Percentiles rank a stretch among this genome's conserved stretches.
Conservation (phyloP, 192 early-diverging fungal genomes). For the Backusella morwellensis region DNA sequence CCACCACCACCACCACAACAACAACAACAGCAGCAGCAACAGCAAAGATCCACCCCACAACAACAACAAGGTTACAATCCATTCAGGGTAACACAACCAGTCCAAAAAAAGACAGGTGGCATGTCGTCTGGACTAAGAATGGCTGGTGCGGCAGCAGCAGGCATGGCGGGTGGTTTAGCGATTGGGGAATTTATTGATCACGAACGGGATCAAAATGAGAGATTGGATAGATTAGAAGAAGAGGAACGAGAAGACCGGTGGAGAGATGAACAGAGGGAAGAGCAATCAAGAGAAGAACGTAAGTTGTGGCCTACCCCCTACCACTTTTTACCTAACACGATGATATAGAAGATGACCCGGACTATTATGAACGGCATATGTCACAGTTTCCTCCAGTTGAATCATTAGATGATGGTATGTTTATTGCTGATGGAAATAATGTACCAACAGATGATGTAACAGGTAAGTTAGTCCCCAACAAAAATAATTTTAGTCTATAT, state of each 20-base stretch:
- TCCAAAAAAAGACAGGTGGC: neutral
- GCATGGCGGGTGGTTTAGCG: conserved; percentile 25
- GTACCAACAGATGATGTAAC: neutral
- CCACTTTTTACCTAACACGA: too few species aligned
- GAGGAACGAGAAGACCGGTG: conserved; percentile 2
- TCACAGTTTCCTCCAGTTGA: neutral
- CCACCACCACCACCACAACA: neutral
- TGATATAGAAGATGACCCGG: neutral
- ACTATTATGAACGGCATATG: neutral
- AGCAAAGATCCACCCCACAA: neutral
- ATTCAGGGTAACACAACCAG: neutral
- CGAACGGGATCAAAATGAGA: conserved; percentile 22
- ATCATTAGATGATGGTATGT: neutral
- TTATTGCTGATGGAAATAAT: neutral
- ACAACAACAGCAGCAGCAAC: neutral
- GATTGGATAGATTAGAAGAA: conserved; percentile 20
- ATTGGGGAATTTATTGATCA: conserved; percentile 30
- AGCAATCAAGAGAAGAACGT: neutral
- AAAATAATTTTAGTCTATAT: neutral
- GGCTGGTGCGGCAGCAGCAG: conserved; percentile 25
- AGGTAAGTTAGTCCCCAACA: neutral
- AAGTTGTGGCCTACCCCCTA: neutral
- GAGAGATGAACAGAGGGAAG: neutral
- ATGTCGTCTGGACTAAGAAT: conserved; percentile 23
- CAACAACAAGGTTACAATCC: neutral